These are phyloP conservation scores for Phoma sp. DNA, from an alignment of 2,329 filamentous ascomycete species.

Conservation along the genomic window DNA sequence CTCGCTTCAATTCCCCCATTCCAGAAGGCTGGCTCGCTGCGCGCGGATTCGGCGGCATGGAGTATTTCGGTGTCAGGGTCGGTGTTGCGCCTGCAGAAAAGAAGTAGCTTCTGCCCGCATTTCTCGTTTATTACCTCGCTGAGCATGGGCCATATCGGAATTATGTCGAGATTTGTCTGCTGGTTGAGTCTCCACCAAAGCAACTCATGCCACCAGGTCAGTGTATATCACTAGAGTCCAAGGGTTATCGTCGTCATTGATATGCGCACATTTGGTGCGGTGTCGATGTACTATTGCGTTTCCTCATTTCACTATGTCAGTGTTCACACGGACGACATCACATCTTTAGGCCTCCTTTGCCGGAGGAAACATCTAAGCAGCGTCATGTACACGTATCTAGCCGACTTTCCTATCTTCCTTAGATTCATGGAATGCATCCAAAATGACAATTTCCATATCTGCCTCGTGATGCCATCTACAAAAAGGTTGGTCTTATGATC, in stretches of 20 bases:
- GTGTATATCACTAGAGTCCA: background rate
- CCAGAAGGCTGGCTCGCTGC: conserved; percentile 27
- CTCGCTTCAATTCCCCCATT: no score
- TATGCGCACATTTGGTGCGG: background rate
- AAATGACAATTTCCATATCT: no score
- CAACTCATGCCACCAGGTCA: background rate
- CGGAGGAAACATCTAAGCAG: background rate
- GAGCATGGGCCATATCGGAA: no score
- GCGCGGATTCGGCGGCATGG: conserved; percentile 35
- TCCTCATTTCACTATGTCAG: background rate
- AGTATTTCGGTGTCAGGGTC: conserved; percentile 39
- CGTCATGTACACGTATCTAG: background rate
- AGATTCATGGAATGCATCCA: background rate
- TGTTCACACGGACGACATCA: no score
- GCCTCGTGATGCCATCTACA: no score
- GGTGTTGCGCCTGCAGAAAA: conserved; percentile 22
- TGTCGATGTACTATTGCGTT: background rate
- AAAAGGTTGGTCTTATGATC: no score
- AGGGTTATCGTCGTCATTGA: background rate
- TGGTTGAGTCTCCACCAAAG: background rate
- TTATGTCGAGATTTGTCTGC: no score
- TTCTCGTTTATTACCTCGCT: no score
- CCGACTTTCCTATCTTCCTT: background rate
- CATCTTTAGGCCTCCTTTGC: background rate
- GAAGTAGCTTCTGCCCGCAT: no score